phyloP scores from a whole-genome alignment of 495 filamentous ascomycete genomes.

The Podospora pseudocomata region DNA sequence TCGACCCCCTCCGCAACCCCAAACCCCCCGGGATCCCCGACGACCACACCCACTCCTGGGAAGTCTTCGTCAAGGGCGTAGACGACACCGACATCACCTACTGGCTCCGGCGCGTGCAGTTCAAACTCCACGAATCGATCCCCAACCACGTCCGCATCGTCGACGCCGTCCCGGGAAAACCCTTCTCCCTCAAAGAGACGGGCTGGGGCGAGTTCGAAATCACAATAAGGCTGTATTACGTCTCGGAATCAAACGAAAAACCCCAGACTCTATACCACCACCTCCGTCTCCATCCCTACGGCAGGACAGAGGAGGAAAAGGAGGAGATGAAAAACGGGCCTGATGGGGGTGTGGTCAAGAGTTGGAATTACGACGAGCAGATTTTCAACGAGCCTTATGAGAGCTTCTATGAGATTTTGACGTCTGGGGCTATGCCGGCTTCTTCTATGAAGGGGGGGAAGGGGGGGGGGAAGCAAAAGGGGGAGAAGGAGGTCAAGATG shows the following conservation, averaged over 20 bases:
- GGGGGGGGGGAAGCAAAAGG: slow-evolving; percentile 25
- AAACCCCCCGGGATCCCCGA: slow-evolving; percentile 62
- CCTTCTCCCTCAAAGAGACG: slow-evolving; percentile 85
- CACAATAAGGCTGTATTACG: slow-evolving; percentile 86
- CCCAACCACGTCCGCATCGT: slow-evolving; percentile 73
- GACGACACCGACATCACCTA: slow-evolving; percentile 85
- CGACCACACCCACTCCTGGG: slow-evolving; percentile 95
- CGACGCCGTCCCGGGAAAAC: slow-evolving; percentile 62
- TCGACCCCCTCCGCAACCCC: slow-evolving; percentile 57
- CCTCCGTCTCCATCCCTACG: slow-evolving; percentile 87
- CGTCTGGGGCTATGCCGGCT: slow-evolving; percentile 52
- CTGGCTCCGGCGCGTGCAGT: slow-evolving; percentile 95
- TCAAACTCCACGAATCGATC: slow-evolving; percentile 96
- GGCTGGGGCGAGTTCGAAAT: slow-evolving; percentile 99
- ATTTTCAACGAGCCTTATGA: slow-evolving; percentile 96
- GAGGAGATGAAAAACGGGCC: slow-evolving; percentile 53
- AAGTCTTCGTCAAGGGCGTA: slow-evolving; percentile 82
- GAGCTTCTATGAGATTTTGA: slow-evolving; percentile 78
- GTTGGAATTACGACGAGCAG: slow-evolving; percentile 83
- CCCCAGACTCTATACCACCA: slow-evolving; percentile 87
- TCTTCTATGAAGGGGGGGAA: slow-evolving; percentile 30
- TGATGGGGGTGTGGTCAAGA: slow-evolving; percentile 60
- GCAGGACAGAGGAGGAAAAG: slow-evolving; percentile 66
- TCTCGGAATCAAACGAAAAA: slow-evolving; percentile 80
- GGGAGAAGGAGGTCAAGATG: slow-evolving; percentile 13